These are phyloP conservation scores for Lentinus brumalis DNA, from an alignment of 768 basidiomycete species.

Conservation along the genomic window DNA sequence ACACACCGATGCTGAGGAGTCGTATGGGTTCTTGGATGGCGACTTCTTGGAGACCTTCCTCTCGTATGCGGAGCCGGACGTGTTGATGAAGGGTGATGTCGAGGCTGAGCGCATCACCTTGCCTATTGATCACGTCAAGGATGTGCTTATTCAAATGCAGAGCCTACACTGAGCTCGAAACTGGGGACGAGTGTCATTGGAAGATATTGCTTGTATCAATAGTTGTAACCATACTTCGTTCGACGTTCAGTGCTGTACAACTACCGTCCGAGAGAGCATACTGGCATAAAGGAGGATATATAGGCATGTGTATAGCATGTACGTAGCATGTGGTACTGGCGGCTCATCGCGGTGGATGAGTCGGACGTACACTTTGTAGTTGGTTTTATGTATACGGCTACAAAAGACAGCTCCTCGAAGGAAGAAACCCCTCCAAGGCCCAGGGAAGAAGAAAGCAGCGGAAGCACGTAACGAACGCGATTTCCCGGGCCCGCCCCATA, in stretches of 20 bases:
- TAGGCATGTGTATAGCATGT: too few species aligned
- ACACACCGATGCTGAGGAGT: constrained; percentile 55
- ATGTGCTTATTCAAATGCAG: constrained; percentile 45
- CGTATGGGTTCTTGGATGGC: constrained; percentile 84
- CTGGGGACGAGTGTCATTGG: neutral
- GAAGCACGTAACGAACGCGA: too few species aligned
- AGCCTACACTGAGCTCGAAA: constrained; percentile 40
- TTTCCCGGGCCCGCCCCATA: neutral
- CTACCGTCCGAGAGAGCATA: too few species aligned
- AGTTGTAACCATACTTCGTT: neutral
- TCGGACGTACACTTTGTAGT: too few species aligned
- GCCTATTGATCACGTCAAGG: constrained; percentile 41
- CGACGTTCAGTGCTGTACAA: too few species aligned
- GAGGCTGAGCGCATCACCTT: constrained; percentile 59
- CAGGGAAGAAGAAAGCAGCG: too few species aligned
- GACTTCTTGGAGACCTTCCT: constrained; percentile 79
- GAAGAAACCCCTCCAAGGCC: too few species aligned
- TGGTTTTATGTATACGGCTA: too few species aligned
- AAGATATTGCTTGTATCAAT: neutral
- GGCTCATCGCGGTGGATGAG: too few species aligned
- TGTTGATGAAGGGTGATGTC: constrained; percentile 56
- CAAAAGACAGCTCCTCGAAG: too few species aligned
- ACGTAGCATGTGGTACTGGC: too few species aligned
- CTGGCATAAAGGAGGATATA: too few species aligned
- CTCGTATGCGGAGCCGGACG: constrained; percentile 42